phyloP scores from a whole-genome alignment of 73 alveolate genomes.

The Symbiodinium natans region DNA sequence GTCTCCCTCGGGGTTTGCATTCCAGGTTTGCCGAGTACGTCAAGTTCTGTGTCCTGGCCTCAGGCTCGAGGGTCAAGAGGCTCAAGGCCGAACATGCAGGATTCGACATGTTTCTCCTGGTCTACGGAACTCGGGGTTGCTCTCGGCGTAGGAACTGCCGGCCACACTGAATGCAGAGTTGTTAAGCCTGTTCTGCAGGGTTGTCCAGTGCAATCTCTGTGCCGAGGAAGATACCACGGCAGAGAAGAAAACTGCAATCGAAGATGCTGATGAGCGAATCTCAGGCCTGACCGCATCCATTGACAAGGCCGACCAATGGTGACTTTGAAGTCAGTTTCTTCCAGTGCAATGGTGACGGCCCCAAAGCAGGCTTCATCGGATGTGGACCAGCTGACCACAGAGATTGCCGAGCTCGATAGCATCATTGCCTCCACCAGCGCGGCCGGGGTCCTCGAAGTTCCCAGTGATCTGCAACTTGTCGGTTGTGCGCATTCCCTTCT shows the following conservation, averaged over 20 bases:
- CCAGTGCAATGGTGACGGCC: background rate
- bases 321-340: background rate
- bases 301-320: background rate
- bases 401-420: constrained; percentile 11
- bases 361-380: constrained; percentile 15
- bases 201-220: too few species aligned
- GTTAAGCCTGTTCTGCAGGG: too few species aligned
- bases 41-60: constrained; percentile 45
- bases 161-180: too few species aligned
- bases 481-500: too few species aligned
- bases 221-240: background rate
- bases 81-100: too few species aligned
- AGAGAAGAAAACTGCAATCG: background rate
- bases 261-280: background rate
- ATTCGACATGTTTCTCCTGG: too few species aligned
- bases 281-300: background rate
- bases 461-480: background rate
- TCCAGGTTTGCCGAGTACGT: background rate
- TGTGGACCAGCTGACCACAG: constrained; percentile 39
- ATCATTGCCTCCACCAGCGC: background rate
- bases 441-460: background rate
- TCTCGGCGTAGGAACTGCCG: too few species aligned
- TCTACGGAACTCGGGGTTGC: too few species aligned
- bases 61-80: too few species aligned
- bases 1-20: too few species aligned